Evolutionary conservation across 2,329 filamentous ascomycete species (phyloP).

Genomic region (Trichophyton rubrum): DNA sequence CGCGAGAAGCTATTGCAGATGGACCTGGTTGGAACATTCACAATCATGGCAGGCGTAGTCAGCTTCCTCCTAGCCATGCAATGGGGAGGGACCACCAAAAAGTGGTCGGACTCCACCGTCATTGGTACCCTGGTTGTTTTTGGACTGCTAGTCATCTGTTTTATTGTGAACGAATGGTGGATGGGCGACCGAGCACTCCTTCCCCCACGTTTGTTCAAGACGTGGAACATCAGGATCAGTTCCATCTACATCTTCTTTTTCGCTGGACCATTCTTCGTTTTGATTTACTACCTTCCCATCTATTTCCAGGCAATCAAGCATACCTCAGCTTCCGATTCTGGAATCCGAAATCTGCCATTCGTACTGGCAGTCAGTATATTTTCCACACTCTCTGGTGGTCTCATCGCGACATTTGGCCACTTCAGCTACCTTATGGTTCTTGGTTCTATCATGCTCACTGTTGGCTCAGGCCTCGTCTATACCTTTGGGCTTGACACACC

Average conservation of each 20-base stretch:
- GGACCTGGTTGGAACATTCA: constrained; percentile 17
- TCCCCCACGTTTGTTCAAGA: constrained; percentile 18
- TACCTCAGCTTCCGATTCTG: constrained; percentile 27
- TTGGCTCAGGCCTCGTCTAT: constrained; percentile 21
- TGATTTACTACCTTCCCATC: constrained; percentile 20
- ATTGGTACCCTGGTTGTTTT: constrained; percentile 17
- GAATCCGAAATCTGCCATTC: constrained; percentile 25
- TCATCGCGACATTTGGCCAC: constrained; percentile 14
- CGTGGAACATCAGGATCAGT: constrained; percentile 1
- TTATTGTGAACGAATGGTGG: constrained; percentile 12
- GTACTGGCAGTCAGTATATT: constrained; percentile 23
- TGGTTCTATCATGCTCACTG: constrained; percentile 15
- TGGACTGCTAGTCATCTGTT: constrained; percentile 14
- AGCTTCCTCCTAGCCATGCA: constrained; percentile 20
- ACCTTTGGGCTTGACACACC: constrained; percentile 18
- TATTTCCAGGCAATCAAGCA: constrained; percentile 36
- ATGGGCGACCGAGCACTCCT: constrained; percentile 18
- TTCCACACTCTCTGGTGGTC: constrained; percentile 13
- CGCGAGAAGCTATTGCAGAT: constrained; percentile 15
- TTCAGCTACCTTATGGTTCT: constrained; percentile 18
- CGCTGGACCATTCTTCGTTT: constrained; percentile 9
- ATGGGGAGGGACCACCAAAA: constrained; percentile 18
- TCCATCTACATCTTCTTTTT: constrained; percentile 10
- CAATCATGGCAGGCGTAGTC: constrained; percentile 18
- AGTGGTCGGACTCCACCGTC: constrained; percentile 16